Conservation (phyloP, 306 rosid genomes). For the Cucumis cinereus region DNA sequence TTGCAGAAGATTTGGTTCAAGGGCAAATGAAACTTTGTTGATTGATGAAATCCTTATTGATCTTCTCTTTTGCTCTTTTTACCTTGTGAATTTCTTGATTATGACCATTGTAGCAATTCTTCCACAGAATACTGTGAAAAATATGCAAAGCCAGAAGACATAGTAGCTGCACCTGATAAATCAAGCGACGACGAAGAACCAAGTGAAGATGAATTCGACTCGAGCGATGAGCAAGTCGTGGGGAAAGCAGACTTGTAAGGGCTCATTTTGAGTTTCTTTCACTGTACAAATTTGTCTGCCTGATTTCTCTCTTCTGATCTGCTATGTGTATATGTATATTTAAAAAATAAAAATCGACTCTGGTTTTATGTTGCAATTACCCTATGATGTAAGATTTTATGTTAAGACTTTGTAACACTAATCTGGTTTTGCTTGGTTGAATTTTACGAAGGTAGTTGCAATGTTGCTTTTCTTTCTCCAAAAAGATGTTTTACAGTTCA, state of each 20-base stretch:
- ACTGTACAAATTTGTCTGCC: constrained; percentile 1
- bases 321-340: background rate
- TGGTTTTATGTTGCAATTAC: background rate
- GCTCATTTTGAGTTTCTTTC: background rate
- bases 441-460: no score
- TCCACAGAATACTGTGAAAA: constrained; percentile 57
- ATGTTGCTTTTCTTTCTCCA: no score
- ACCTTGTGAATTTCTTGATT: background rate
- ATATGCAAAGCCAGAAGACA: constrained; percentile 76
- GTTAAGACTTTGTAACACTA: background rate
- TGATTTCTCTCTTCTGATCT: background rate
- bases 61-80: background rate
- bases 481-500: no score
- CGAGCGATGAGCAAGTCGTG: constrained; percentile 51
- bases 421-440: background rate
- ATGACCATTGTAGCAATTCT: background rate
- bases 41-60: background rate
- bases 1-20: background rate
- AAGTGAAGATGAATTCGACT: constrained; percentile 58
- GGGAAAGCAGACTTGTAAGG: constrained; percentile 55
- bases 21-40: background rate
- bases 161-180: constrained; percentile 32
- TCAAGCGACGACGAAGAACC: constrained; percentile 73
- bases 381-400: background rate
- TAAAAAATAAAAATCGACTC: background rate